These are phyloP conservation scores for Melanomma pulvis-pyrius DNA, from an alignment of 495 filamentous ascomycete species.

Conservation along the genomic window DNA sequence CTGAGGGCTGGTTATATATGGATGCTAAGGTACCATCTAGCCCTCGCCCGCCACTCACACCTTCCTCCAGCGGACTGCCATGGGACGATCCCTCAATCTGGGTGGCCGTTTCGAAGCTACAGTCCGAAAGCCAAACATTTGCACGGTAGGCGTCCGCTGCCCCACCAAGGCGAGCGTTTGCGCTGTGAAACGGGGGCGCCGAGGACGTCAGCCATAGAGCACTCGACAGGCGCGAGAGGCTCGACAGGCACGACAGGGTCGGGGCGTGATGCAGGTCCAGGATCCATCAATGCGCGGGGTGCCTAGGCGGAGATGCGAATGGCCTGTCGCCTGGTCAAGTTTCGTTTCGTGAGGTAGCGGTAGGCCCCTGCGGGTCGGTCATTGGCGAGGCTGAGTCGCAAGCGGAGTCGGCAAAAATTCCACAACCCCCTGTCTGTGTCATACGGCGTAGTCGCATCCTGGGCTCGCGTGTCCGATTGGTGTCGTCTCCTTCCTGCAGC, in stretches of 20 bases:
- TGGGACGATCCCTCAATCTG: constrained; percentile 28
- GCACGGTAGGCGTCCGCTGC: constrained; percentile 8
- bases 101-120: constrained; percentile 24
- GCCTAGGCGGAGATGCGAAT: constrained; percentile 5
- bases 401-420: constrained; percentile 17
- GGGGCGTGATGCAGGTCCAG: constrained; percentile 35
- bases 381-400: constrained; percentile 28
- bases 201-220: constrained; percentile 31
- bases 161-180: constrained; percentile 25
- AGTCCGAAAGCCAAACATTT: constrained; percentile 23
- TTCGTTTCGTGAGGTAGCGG: constrained; percentile 21
- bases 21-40: neutral
- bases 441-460: neutral
- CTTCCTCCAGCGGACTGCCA: neutral
- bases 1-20: constrained; percentile 17
- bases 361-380: neutral
- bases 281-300: constrained; percentile 33
- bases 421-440: constrained; percentile 1
- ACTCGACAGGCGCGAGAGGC: constrained; percentile 11
- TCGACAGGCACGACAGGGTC: neutral
- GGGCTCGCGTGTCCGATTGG: constrained; percentile 17
- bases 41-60: neutral
- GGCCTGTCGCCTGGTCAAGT: neutral
- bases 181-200: constrained; percentile 29
- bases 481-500: constrained; percentile 2